Percentiles rank a stretch among this genome's conserved stretches.
Evolutionary conservation across 31 red algal genomes (phyloP).

Genomic region (Porphyra umbilicalis): DNA sequence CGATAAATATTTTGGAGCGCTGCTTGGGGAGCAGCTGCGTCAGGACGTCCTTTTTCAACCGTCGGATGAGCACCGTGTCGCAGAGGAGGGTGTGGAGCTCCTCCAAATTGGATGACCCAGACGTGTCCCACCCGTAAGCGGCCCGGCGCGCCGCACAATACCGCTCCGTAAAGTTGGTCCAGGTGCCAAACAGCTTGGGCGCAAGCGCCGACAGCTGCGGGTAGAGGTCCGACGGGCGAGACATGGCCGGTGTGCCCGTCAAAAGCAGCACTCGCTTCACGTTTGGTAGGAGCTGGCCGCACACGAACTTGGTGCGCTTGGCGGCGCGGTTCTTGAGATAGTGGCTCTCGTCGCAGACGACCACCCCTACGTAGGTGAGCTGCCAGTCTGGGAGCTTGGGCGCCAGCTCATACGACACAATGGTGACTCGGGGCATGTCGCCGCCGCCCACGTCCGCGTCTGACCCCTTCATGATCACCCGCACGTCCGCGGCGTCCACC

Average conservation of each 20-base stretch:
- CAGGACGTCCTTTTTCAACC: conserved; percentile 60
- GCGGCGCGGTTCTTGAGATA: conserved; percentile 29
- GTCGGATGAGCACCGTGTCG: conserved; percentile 51
- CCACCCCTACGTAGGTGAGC: conserved; percentile 23
- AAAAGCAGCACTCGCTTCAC: conserved; percentile 47
- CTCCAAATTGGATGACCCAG: conserved; percentile 52
- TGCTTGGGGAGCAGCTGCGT: conserved; percentile 62
- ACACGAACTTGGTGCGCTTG: conserved; percentile 52
- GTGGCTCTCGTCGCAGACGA: conserved; percentile 25
- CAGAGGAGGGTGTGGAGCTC: conserved; percentile 60
- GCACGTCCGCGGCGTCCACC: conserved; percentile 35
- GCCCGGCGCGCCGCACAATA: conserved; percentile 48
- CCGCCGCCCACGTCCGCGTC: conserved; percentile 15
- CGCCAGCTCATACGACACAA: conserved; percentile 71
- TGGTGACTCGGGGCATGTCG: conserved; percentile 31
- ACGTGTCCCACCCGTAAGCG: conserved; percentile 59
- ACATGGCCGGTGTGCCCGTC: conserved; percentile 80
- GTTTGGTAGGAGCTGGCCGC: conserved; percentile 27
- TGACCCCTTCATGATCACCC: conserved; percentile 45
- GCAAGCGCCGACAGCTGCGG: conserved; percentile 50
- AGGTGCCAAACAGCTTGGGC: conserved; percentile 50
- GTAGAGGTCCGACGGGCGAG: conserved; percentile 73
- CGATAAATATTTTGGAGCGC: conserved; percentile 43
- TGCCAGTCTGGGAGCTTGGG: conserved; percentile 18
- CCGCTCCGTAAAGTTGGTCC: conserved; percentile 41